phyloP scores from a whole-genome alignment of 192 early-diverging fungal species.

The Gryganskiella cystojenkinii region DNA sequence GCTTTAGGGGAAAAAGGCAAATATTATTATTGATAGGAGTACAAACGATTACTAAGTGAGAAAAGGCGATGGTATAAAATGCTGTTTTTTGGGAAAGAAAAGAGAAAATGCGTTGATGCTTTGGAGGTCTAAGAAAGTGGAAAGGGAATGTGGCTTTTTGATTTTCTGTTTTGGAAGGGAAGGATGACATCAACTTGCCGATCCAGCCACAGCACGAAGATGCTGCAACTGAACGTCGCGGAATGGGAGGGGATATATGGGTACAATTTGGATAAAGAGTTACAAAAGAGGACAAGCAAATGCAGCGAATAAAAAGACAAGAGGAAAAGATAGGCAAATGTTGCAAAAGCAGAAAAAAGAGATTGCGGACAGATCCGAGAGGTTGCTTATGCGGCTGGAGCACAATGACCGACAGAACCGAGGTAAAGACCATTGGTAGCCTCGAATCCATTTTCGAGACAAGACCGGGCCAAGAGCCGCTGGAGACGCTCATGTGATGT shows the following conservation, averaged over 20 bases:
- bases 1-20: no score
- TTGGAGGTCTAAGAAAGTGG: no score
- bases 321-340: background rate
- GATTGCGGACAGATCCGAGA: background rate
- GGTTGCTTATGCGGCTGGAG: conserved; percentile 58
- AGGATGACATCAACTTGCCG: no score
- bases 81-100: no score
- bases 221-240: no score
- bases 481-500: conserved; percentile 60
- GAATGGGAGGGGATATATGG: background rate
- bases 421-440: conserved; percentile 46
- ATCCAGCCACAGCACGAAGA: background rate
- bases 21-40: no score
- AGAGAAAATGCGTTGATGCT: no score
- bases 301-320: conserved; percentile 1
- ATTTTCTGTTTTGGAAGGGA: no score
- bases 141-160: no score
- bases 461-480: conserved; percentile 59
- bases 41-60: no score
- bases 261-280: background rate
- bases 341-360: background rate
- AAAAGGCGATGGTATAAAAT: no score
- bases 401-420: conserved; percentile 54
- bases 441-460: conserved; percentile 55
- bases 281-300: background rate